Conservation (phyloP, 768 basidiomycete species). For the Kwoniella sp. region DNA sequence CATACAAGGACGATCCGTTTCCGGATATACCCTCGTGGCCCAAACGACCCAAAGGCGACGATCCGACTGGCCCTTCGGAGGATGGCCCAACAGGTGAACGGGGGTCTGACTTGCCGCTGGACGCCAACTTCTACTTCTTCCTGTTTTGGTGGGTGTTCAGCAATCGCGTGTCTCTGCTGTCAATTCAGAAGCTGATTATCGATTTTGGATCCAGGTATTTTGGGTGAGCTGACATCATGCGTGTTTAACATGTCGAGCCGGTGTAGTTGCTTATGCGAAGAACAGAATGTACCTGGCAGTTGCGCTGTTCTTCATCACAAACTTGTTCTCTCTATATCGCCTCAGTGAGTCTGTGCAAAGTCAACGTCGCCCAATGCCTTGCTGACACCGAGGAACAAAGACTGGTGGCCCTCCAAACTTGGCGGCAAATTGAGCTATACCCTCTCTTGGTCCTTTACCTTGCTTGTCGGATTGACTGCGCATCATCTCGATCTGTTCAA, state of each 20-base stretch:
- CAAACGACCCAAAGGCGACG: constrained; percentile 24
- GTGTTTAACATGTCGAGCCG: neutral
- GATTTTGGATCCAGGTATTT: constrained; percentile 27
- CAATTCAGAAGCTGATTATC: neutral
- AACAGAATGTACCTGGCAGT: constrained; percentile 58
- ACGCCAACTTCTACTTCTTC: constrained; percentile 59
- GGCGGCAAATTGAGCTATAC: constrained; percentile 57
- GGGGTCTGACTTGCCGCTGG: constrained; percentile 47
- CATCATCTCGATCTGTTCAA: constrained; percentile 54
- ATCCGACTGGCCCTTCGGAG: neutral
- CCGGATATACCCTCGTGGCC: constrained; percentile 51
- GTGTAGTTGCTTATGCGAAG: neutral
- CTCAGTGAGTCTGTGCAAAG: constrained; percentile 38
- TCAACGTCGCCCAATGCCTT: too few species aligned
- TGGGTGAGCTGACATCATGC: constrained; percentile 20
- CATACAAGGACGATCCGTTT: constrained; percentile 54
- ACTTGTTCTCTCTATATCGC: constrained; percentile 58
- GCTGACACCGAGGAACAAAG: constrained; percentile 15
- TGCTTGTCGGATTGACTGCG: constrained; percentile 42
- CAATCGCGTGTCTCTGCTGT: neutral
- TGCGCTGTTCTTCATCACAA: constrained; percentile 59
- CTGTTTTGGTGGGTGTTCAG: constrained; percentile 49
- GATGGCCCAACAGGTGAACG: constrained; percentile 10
- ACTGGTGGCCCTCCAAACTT: constrained; percentile 58
- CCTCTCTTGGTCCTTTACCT: constrained; percentile 53